A percentile compares a stretch with the other conserved stretches of the same genome.
Evolutionary conservation across 2,329 filamentous ascomycete genomes (phyloP).

Genomic region (Penicillium sp.): DNA sequence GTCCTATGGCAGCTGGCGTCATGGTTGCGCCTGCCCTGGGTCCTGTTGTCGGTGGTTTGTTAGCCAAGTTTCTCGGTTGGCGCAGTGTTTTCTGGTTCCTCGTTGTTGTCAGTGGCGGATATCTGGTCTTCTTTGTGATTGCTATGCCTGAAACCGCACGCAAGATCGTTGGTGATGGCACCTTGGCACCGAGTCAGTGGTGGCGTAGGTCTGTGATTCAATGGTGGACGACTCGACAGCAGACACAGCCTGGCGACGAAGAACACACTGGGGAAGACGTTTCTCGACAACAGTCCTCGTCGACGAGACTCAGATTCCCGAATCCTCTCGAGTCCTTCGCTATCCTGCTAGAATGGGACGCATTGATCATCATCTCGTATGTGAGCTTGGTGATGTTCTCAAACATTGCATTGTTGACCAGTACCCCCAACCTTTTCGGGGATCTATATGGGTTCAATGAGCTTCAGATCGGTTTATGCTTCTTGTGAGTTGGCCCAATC

Average conservation of each 20-base stretch:
- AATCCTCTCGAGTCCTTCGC: constrained; percentile 47
- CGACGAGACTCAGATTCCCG: constrained; percentile 42
- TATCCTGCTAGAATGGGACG: constrained; percentile 44
- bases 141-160: constrained; percentile 40
- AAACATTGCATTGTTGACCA: constrained; percentile 42
- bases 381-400: constrained; percentile 38
- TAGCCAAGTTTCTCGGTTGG: constrained; percentile 29
- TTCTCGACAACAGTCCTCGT: constrained; percentile 10
- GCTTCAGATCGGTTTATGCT: constrained; percentile 29
- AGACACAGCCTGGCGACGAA: constrained; percentile 2
- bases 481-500: constrained; percentile 17
- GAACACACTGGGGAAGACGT: neutral
- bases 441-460: constrained; percentile 38
- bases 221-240: constrained; percentile 9
- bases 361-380: constrained; percentile 37
- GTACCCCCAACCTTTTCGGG: constrained; percentile 41
- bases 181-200: constrained; percentile 26
- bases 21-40: constrained; percentile 30
- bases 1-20: constrained; percentile 26
- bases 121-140: constrained; percentile 16
- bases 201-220: constrained; percentile 26
- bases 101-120: constrained; percentile 24
- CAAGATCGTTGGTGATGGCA: constrained; percentile 32
- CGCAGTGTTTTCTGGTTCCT: constrained; percentile 37
- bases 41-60: constrained; percentile 33